Percentiles rank a stretch among this genome's conserved stretches.
phyloP scores from a whole-genome alignment of 371 early-diverging fungal genomes.

The Coemansia sp. region DNA sequence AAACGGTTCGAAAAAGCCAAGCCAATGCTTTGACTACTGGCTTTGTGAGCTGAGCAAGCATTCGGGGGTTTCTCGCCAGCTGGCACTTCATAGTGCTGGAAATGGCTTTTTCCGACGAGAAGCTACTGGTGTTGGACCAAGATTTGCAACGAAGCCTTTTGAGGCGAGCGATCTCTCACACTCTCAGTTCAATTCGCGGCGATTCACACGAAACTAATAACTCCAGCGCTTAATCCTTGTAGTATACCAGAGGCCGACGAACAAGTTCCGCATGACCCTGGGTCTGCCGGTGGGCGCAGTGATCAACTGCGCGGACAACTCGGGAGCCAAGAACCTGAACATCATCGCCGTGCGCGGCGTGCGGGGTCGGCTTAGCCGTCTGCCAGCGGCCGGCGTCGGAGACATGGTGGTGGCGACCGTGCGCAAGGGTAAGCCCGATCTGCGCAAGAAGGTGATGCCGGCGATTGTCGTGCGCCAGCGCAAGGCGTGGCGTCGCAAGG shows the following conservation, averaged over 20 bases:
- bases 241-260: conserved; percentile 62
- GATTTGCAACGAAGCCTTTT: background rate
- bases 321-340: conserved; percentile 99
- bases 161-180: background rate
- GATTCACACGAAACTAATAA: background rate
- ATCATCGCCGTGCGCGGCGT: conserved; percentile 98
- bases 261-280: conserved; percentile 98
- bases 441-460: conserved; percentile 99
- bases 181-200: background rate
- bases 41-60: too few species aligned
- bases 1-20: too few species aligned
- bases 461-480: conserved; percentile 99
- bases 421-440: conserved; percentile 99
- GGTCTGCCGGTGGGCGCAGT: conserved; percentile 99
- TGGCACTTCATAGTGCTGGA: too few species aligned
- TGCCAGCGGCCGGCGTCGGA: conserved; percentile 99
- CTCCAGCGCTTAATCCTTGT: background rate
- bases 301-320: conserved; percentile 99
- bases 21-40: too few species aligned
- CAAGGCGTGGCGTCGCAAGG: conserved; percentile 99
- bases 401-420: conserved; percentile 99
- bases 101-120: too few species aligned
- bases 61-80: too few species aligned
- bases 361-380: conserved; percentile 97
- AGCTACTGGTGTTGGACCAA: too few species aligned